These are phyloP conservation scores for Coniochaeta sp. DNA, from an alignment of 2,329 filamentous ascomycete genomes.

Conservation along the genomic window DNA sequence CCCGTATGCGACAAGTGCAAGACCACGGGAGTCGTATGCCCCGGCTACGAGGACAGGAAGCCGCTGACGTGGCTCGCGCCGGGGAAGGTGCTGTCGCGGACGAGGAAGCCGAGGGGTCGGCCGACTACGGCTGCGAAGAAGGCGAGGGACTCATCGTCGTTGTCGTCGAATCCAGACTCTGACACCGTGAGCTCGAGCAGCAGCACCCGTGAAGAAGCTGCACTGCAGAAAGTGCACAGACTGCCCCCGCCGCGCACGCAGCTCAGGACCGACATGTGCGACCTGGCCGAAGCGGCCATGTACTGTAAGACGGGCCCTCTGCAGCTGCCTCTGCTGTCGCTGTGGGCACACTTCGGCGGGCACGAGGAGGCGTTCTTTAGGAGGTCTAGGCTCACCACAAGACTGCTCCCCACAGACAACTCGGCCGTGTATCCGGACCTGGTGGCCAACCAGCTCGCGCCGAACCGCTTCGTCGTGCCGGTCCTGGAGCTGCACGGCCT, in stretches of 20 bases:
- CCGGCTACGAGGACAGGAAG: conserved; percentile 14
- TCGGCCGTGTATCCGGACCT: conserved; percentile 7
- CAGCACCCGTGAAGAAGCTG: background rate
- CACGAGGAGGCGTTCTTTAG: background rate
- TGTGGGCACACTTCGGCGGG: background rate
- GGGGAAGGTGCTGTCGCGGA: conserved; percentile 10
- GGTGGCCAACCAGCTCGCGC: conserved; percentile 5
- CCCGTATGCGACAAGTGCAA: conserved; percentile 13
- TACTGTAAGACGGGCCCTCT: conserved; percentile 9
- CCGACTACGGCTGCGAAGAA: background rate
- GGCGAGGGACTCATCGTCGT: background rate
- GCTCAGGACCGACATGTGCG: conserved; percentile 7
- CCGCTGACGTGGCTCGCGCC: conserved; percentile 13
- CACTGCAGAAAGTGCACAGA: background rate
- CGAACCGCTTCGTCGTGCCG: conserved; percentile 5
- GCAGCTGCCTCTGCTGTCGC: background rate
- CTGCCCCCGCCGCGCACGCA: background rate
- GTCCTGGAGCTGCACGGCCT: background rate
- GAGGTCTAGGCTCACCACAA: background rate
- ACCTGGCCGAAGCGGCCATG: conserved; percentile 9
- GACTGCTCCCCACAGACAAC: conserved; percentile 10
- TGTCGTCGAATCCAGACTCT: background rate
- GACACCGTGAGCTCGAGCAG: background rate
- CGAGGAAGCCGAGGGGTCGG: conserved; percentile 2
- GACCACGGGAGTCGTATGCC: conserved; percentile 10